Evolutionary conservation across 805 yeast species (phyloP), one percentile per base, ranked within the genome.

Genomic region (Myxozyma neotropica): DNA sequence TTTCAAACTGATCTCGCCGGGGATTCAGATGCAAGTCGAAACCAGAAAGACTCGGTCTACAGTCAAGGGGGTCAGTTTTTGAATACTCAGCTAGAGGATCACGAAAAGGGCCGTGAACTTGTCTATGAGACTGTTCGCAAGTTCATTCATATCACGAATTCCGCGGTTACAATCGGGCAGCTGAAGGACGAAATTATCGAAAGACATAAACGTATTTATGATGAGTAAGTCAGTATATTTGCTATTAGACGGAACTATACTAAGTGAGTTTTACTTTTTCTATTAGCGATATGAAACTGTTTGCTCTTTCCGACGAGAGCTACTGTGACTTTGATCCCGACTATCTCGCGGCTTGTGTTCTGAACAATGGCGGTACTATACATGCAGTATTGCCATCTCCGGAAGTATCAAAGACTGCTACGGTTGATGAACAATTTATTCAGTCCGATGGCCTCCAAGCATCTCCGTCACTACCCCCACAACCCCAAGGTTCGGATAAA

Each of bases 291-390:
- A n/a, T n/a, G n/a, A n/a, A n/a, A n/a, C 24, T 19, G 26, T 27
- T 3, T 5, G 26, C 3, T 33, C 29, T 31, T 6, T 24, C 27
- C 17, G 61, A 59, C 33, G 47, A 51, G 7, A 43, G 23, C 46
- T n/a, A n/a, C 5, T 59, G 57, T 24, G 63, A 59, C 43, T 38
- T 59, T 43, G 63, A 59, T 39, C 49, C 43, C 13, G 59, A 51
- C 7, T 59, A 59, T 29, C 38, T 38, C 6, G 57, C 39, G n/a
- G 26, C 51, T 4, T 31, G 31, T 8, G 50, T 59, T 6, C 39
- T 58, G 17, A 15, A 27, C 5, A 44, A 44, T 39, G 63, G 53
- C 24, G 42, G 46, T 15, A 44, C 50, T 10, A 35, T 55, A 4
- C 39, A 51, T 33, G 63, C 53, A 10, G 23, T 51, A 13, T 17